Conservation (phyloP, 2,329 filamentous ascomycete species). For the Penicillium italicum region DNA sequence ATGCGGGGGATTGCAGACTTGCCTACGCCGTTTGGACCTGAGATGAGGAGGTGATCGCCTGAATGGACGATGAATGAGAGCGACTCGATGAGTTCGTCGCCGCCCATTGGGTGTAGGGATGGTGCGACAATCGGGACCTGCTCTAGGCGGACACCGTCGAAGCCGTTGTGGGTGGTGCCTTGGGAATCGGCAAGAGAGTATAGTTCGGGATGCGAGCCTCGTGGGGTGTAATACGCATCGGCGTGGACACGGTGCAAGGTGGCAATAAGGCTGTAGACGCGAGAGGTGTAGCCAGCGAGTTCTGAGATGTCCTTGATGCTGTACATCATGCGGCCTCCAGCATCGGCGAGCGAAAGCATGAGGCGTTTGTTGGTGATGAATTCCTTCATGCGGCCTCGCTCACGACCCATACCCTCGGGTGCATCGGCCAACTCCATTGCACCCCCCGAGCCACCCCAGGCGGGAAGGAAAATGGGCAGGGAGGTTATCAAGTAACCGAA, state of each 20-base stretch:
- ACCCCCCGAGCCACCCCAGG: constrained; percentile 83
- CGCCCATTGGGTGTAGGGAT: constrained; percentile 79
- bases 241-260: constrained; percentile 92
- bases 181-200: constrained; percentile 89
- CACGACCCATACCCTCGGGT: constrained; percentile 47
- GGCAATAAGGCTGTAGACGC: constrained; percentile 92
- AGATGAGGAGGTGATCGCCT: constrained; percentile 91
- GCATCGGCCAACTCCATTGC: constrained; percentile 59
- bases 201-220: constrained; percentile 67
- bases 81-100: constrained; percentile 85
- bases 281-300: constrained; percentile 89
- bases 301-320: constrained; percentile 97
- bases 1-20: constrained; percentile 86
- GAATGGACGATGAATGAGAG: constrained; percentile 84
- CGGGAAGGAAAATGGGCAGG: constrained; percentile 87
- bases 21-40: constrained; percentile 89
- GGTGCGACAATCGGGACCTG: constrained; percentile 91
- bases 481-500: constrained; percentile 94
- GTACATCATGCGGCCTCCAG: constrained; percentile 98
- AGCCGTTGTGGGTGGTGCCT: constrained; percentile 89
- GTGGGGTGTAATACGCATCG: constrained; percentile 72
- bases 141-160: constrained; percentile 89
- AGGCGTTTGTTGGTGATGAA: constrained; percentile 99
- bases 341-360: constrained; percentile 95
- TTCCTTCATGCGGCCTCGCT: constrained; percentile 89